Evolutionary conservation across 352 stramenopile species (phyloP).

Genomic region (Globisporangium cederbergense): DNA sequence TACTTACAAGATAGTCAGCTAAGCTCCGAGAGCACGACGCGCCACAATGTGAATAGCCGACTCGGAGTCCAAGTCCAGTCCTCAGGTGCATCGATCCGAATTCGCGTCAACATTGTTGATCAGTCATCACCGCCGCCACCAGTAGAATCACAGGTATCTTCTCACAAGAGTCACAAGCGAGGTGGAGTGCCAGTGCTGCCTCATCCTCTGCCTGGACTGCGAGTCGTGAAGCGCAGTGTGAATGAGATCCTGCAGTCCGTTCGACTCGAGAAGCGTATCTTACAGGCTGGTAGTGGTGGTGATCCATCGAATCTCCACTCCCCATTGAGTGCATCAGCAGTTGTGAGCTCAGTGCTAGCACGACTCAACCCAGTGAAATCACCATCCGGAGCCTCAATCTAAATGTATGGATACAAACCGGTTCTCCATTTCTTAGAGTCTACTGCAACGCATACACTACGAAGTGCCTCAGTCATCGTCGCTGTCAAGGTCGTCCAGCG

Average conservation of each 20-base stretch:
- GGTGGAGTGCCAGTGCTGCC: not conserved
- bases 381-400: not conserved
- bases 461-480: constrained; percentile 72
- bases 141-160: not conserved
- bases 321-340: constrained; percentile 6
- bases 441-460: not conserved
- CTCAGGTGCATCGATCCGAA: constrained; percentile 29
- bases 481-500: constrained; percentile 88
- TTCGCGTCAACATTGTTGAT: constrained; percentile 42
- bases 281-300: constrained; percentile 20
- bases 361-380: constrained; percentile 22
- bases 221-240: constrained; percentile 65
- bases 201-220: constrained; percentile 10
- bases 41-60: constrained; percentile 20
- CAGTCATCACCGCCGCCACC: not conserved
- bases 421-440: not conserved
- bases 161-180: not conserved
- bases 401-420: not conserved
- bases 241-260: constrained; percentile 66
- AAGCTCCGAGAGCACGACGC: constrained; percentile 5
- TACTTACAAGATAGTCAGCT: not conserved
- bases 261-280: constrained; percentile 39
- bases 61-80: constrained; percentile 38
- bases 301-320: constrained; percentile 8
- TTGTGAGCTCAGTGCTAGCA: constrained; percentile 28